A percentile compares a stretch with the other conserved stretches of the same genome.
These are phyloP conservation scores for Angomonas desouzai DNA, from an alignment of 208 protist genomes.

Conservation along the genomic window DNA sequence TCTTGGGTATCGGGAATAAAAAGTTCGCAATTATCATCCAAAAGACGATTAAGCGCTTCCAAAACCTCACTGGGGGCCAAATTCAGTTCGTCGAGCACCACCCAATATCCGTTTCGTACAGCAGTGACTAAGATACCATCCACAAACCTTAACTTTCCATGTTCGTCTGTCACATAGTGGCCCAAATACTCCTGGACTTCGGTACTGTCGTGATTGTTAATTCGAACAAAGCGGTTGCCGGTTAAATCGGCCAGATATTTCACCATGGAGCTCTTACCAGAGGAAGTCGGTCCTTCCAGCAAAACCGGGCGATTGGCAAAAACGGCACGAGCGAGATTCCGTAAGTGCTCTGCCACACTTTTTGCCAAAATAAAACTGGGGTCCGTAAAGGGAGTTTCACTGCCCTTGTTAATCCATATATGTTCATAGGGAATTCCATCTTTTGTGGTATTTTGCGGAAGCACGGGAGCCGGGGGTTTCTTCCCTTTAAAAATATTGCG, in stretches of 20 bases:
- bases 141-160: constrained; percentile 96
- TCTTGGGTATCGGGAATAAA: constrained; percentile 99
- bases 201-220: constrained; percentile 99
- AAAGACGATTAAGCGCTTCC: constrained; percentile 99
- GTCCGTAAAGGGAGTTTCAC: constrained; percentile 39
- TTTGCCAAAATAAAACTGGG: constrained; percentile 96
- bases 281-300: constrained; percentile 98
- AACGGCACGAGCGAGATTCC: constrained; percentile 93
- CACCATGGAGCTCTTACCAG: constrained; percentile 99
- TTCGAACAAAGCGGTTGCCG: constrained; percentile 98
- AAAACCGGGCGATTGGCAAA: constrained; percentile 97
- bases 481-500: constrained; percentile 84
- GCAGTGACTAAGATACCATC: constrained; percentile 97
- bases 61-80: constrained; percentile 99
- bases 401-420: constrained; percentile 92
- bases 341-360: constrained; percentile 92
- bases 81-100: constrained; percentile 99
- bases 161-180: constrained; percentile 94
- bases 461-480: constrained; percentile 47
- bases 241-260: constrained; percentile 98
- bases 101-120: constrained; percentile 98
- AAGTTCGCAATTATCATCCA: constrained; percentile 99
- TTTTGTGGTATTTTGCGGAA: constrained; percentile 33
- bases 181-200: constrained; percentile 99
- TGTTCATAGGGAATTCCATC: constrained; percentile 91